These are phyloP conservation scores for Prunus salicina DNA, from an alignment of 306 rosid species.

Conservation along the genomic window DNA sequence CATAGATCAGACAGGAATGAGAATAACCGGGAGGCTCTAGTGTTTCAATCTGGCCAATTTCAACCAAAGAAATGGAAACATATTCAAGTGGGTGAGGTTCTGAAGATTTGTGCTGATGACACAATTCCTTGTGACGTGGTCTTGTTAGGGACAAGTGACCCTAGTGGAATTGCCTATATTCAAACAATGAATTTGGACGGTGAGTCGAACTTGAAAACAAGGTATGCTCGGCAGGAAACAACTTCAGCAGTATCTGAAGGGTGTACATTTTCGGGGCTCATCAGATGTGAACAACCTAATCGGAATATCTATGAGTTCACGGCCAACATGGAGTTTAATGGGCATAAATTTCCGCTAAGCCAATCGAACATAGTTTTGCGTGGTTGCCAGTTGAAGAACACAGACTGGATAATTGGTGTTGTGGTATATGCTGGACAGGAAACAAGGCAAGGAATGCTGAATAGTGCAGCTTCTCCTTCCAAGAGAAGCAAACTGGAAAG, in stretches of 20 bases:
- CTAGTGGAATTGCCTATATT: slow-evolving; percentile 90
- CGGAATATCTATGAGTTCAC: slow-evolving; percentile 92
- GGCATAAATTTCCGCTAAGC: slow-evolving; percentile 64
- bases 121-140: slow-evolving; percentile 94
- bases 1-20: slow-evolving; percentile 89
- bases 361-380: slow-evolving; percentile 93
- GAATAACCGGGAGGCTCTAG: slow-evolving; percentile 74
- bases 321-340: slow-evolving; percentile 82
- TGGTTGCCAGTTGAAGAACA: slow-evolving; percentile 98
- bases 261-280: slow-evolving; percentile 55
- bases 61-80: slow-evolving; percentile 66
- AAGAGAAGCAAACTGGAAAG: slow-evolving; percentile 88
- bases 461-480: slow-evolving; percentile 88
- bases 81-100: slow-evolving; percentile 82
- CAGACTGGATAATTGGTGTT: slow-evolving; percentile 91
- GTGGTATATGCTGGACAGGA: slow-evolving; percentile 98
- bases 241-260: slow-evolving; percentile 54
- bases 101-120: slow-evolving; percentile 76
- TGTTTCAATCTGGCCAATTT: slow-evolving; percentile 58
- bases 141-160: slow-evolving; percentile 94
- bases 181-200: slow-evolving; percentile 99
- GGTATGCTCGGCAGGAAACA: slow-evolving; percentile 93
- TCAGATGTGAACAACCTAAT: slow-evolving; percentile 86
- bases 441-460: slow-evolving; percentile 96
- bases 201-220: slow-evolving; percentile 93